A percentile compares a stretch with the other conserved stretches of the same genome.
phyloP scores from a whole-genome alignment of 2,329 filamentous ascomycete genomes.

The Aureobasidium sp. region DNA sequence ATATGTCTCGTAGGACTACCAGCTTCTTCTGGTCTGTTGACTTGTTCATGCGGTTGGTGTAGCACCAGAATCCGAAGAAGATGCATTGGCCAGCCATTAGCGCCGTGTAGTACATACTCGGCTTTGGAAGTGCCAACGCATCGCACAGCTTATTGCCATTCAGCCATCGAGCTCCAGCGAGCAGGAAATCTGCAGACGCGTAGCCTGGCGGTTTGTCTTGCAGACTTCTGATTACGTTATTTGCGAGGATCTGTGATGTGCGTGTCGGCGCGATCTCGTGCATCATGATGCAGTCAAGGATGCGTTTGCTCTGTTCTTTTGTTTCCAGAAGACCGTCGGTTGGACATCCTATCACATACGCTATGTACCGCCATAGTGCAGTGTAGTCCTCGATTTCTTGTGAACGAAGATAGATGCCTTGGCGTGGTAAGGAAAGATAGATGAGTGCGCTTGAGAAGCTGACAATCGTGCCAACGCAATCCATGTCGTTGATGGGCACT shows the following conservation, averaged over 20 bases:
- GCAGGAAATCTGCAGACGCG: slow-evolving; percentile 57
- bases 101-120: slow-evolving; percentile 49
- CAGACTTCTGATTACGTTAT: slow-evolving; percentile 67
- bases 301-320: slow-evolving; percentile 46
- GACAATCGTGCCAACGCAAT: slow-evolving; percentile 62
- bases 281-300: slow-evolving; percentile 60
- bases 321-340: slow-evolving; percentile 50
- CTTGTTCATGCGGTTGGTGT: slow-evolving; percentile 43
- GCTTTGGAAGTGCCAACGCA: slow-evolving; percentile 49
- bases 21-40: slow-evolving; percentile 47
- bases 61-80: slow-evolving; percentile 52
- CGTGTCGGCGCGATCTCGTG: slow-evolving; percentile 59
- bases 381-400: slow-evolving; percentile 62
- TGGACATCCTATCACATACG: slow-evolving; percentile 62
- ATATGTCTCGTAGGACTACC: slow-evolving; percentile 41
- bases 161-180: slow-evolving; percentile 60
- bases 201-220: slow-evolving; percentile 57
- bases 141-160: slow-evolving; percentile 58
- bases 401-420: slow-evolving; percentile 57
- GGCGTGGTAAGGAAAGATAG: slow-evolving; percentile 61
- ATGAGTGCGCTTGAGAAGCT: slow-evolving; percentile 62
- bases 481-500: slow-evolving; percentile 66
- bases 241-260: slow-evolving; percentile 57
- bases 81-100: slow-evolving; percentile 58
- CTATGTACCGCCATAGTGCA: slow-evolving; percentile 68